A percentile compares a stretch with the other conserved stretches of the same genome.
Conservation (phyloP, 495 filamentous ascomycete genomes). For the Amphirosellinia nigrospora region DNA sequence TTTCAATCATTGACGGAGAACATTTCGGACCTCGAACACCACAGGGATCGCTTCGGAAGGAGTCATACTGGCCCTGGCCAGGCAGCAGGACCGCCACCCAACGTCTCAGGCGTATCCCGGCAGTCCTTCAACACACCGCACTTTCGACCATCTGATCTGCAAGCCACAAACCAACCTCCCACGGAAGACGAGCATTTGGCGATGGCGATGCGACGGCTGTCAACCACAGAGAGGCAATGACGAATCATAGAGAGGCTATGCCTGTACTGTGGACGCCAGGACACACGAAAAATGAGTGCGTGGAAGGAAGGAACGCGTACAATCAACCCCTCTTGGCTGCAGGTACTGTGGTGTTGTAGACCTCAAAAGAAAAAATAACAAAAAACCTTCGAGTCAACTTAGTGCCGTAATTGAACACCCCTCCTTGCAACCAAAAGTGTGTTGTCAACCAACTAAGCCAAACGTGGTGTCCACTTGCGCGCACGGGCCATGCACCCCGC, state of each 20-base stretch:
- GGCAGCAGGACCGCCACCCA: no score
- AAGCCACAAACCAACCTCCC: not conserved
- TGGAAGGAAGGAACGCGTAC: not conserved
- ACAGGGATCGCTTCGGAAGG: not conserved
- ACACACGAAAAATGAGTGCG: not conserved
- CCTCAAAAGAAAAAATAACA: no score
- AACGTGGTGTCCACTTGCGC: no score
- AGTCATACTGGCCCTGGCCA: no score
- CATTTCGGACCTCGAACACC: not conserved
- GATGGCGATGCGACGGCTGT: not conserved
- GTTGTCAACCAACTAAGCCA: no score
- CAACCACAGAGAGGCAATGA: not conserved
- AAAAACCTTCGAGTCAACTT: no score
- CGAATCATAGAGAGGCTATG: not conserved
- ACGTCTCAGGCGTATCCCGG: not conserved
- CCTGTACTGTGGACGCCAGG: not conserved
- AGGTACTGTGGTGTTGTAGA: no score
- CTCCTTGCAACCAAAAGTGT: no score
- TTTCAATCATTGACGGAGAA: not conserved
- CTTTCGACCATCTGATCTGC: no score
- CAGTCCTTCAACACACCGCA: not conserved
- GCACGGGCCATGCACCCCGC: no score
- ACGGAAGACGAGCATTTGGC: not conserved
- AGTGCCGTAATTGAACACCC: no score
- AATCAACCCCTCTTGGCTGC: no score